Base-by-base conservation (phyloP, 2,329 filamentous ascomycete species). In the Dothideomycetidae sp. region DNA sequence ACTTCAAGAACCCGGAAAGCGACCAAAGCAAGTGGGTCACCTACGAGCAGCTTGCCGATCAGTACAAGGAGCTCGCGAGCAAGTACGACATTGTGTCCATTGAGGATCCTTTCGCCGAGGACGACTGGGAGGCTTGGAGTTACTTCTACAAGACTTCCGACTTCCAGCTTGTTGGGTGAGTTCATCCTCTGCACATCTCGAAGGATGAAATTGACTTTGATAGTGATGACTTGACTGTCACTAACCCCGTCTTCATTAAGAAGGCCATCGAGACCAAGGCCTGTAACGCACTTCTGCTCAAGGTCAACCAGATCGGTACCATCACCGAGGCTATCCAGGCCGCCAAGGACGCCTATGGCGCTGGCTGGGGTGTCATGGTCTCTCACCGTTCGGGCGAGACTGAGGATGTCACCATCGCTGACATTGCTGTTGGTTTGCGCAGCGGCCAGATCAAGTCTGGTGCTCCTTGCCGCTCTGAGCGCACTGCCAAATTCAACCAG, bases 101-200 rank as follows among this genome's bases (percentile, higher is more conserved):
- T 54, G 90, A 98, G 71, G 90, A 98, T 63, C 90, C 90, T 60
- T 98, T 98, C 68, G 88, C 84, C 48, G 90, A 98, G 76, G 90
- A 96, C 58, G 90, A 98, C 73, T 98, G 90, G 90, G 88, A 96
- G 76, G 90, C 90, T 46, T 98, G 90, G 90, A 93, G 83, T 77
- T 93, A 96, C 79, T 98, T 96, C 80, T 93, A 81, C 81, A 94
- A 94, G 81, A 90, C 83, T 55, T 85, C 84, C 59, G 78, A 94
- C 66, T 86, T 92, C 73, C 90, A 98, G 75, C 85, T 98, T 60
- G 90, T 98, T 51, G 90, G 66, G 64, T 68, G 57, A 48, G 62
- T 46, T 28, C 10, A n/a, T 13, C n/a, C 28, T 17, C 21, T n/a
- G 5, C 11, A 2, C 17, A n/a, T n/a, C n/a, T n/a, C n/a, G n/a